These are phyloP conservation scores for Fusarium musae DNA, from an alignment of 2,329 filamentous ascomycete species.

Conservation along the genomic window DNA sequence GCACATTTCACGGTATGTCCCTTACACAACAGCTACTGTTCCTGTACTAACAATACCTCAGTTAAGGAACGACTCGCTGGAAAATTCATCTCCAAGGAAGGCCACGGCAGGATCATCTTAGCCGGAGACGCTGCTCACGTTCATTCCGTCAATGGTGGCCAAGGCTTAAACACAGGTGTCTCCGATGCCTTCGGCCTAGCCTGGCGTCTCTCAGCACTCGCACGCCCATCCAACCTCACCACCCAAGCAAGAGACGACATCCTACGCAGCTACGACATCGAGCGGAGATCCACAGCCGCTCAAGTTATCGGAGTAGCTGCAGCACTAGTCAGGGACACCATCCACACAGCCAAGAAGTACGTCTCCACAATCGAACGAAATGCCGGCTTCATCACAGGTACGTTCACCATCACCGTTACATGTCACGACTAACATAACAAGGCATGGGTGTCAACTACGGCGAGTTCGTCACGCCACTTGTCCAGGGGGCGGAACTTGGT, in stretches of 20 bases:
- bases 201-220: constrained; percentile 59
- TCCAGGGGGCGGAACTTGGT: background rate
- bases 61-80: constrained; percentile 55
- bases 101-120: constrained; percentile 59
- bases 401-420: background rate
- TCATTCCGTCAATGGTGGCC: constrained; percentile 65
- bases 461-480: constrained; percentile 16
- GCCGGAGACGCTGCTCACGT: constrained; percentile 68
- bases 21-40: too few relatives aligned
- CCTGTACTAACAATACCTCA: too few relatives aligned
- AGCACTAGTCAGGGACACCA: constrained; percentile 57
- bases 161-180: constrained; percentile 69
- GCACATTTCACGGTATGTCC: constrained; percentile 56
- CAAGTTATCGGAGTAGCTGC: constrained; percentile 60
- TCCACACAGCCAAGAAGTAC: constrained; percentile 57
- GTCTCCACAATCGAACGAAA: constrained; percentile 60
- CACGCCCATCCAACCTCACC: constrained; percentile 38
- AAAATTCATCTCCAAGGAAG: constrained; percentile 53
- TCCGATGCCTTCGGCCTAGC: constrained; percentile 65
- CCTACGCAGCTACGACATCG: constrained; percentile 57
- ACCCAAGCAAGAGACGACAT: constrained; percentile 35
- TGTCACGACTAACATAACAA: background rate
- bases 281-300: constrained; percentile 56
- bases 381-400: constrained; percentile 60
- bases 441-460: constrained; percentile 31